phyloP scores from a whole-genome alignment of 2,329 filamentous ascomycete genomes.

The Parasarocladium wereldwijsianum region DNA sequence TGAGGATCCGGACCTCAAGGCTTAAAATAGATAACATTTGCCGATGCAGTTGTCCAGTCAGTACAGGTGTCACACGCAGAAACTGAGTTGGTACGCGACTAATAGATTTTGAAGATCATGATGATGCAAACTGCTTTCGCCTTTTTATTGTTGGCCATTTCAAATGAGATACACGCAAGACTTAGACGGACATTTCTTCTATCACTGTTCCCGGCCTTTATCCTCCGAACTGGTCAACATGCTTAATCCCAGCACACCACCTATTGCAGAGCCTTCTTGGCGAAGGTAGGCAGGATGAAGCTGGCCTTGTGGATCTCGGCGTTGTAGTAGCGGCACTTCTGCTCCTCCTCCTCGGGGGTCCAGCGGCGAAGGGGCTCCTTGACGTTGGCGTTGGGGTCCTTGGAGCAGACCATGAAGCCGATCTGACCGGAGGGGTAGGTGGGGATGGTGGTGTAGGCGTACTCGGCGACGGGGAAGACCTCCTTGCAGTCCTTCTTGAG shows the following conservation, averaged over 20 bases:
- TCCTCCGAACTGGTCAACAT: no score
- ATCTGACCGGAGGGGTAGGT: conserved; percentile 99
- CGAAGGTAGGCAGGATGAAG: conserved; percentile 89
- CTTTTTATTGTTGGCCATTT: conserved; percentile 4
- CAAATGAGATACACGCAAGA: background rate
- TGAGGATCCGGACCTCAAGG: conserved; percentile 13
- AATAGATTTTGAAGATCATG: background rate
- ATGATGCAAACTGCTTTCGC: conserved; percentile 1
- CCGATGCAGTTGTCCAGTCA: no score
- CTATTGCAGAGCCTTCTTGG: conserved; percentile 58
- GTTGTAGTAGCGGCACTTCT: conserved; percentile 94
- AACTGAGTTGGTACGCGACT: conserved; percentile 1
- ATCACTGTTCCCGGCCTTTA: background rate
- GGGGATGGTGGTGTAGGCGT: conserved; percentile 97
- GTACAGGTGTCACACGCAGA: no score
- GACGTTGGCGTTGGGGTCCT: conserved; percentile 74
- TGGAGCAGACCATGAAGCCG: conserved; percentile 99
- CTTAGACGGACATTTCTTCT: background rate
- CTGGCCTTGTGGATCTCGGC: conserved; percentile 88
- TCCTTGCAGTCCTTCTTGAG: conserved; percentile 95
- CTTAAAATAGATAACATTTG: conserved; percentile 9
- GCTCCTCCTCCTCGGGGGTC: conserved; percentile 77
- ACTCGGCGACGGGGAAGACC: conserved; percentile 95
- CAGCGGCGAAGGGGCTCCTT: conserved; percentile 72
- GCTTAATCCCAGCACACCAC: no score